A percentile compares a stretch with the other conserved stretches of the same genome.
Evolutionary conservation across 2,329 filamentous ascomycete genomes (phyloP).

Genomic region (Ascochyta koolunga): DNA sequence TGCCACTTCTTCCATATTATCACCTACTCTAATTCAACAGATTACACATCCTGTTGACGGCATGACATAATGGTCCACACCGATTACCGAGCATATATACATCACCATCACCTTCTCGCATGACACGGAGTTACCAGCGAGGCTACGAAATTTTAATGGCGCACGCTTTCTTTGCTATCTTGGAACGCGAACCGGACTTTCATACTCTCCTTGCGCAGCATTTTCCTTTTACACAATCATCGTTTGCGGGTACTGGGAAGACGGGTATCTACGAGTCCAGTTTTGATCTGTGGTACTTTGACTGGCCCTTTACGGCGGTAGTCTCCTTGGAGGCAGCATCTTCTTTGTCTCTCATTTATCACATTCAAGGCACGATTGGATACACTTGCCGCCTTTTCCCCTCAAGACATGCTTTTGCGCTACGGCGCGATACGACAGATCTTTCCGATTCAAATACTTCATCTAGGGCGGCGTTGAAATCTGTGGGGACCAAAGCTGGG

Average conservation of each 20-base stretch:
- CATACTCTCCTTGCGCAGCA: slow-evolving; percentile 37
- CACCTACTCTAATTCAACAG: slow-evolving; percentile 29
- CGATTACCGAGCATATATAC: slow-evolving; percentile 29
- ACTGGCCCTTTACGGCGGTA: slow-evolving; percentile 29
- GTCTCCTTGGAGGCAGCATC: slow-evolving; percentile 10
- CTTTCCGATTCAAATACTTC: slow-evolving; percentile 13
- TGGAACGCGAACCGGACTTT: slow-evolving; percentile 40
- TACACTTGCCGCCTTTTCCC: slow-evolving; percentile 1
- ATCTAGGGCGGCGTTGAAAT: slow-evolving; percentile 16
- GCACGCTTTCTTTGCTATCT: slow-evolving; percentile 34
- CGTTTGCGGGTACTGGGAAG: slow-evolving; percentile 30
- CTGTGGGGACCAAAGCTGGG: slow-evolving; percentile 1
- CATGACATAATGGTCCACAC: slow-evolving; percentile 45
- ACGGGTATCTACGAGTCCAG: slow-evolving; percentile 31
- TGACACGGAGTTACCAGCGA: slow-evolving; percentile 47
- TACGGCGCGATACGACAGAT: slow-evolving; percentile 9
- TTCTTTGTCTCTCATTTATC: slow-evolving; percentile 27
- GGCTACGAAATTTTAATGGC: slow-evolving; percentile 48
- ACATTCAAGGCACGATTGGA: slow-evolving; percentile 18
- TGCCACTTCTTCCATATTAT: slow-evolving; percentile 19
- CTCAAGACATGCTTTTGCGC: slow-evolving; percentile 10
- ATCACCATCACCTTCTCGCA: slow-evolving; percentile 36
- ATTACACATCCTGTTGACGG: slow-evolving; percentile 34
- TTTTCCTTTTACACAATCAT: slow-evolving; percentile 27
- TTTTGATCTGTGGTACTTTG: slow-evolving; percentile 32